Conservation (phyloP, 2,329 filamentous ascomycete genomes). For the Gnomoniopsis sp. region DNA sequence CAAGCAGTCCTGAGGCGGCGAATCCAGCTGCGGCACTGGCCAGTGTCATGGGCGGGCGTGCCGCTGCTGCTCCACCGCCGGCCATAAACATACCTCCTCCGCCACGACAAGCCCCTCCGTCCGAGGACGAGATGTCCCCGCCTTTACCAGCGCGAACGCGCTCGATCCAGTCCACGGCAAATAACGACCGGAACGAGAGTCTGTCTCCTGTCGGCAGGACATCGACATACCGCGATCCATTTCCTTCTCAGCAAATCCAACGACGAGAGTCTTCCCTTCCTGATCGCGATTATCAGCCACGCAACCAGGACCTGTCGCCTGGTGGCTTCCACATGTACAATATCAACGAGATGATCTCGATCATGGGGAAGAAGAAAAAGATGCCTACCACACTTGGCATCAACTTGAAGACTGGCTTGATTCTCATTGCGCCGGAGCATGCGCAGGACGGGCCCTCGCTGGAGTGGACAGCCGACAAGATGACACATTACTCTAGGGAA, state of each 20-base stretch:
- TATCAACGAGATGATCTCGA: conserved; percentile 95
- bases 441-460: conserved; percentile 77
- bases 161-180: conserved; percentile 32
- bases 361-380: conserved; percentile 96
- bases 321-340: conserved; percentile 93
- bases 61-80: conserved; percentile 41
- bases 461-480: conserved; percentile 91
- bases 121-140: conserved; percentile 63
- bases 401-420: conserved; percentile 81
- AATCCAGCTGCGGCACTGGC: conserved; percentile 54
- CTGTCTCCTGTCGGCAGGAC: conserved; percentile 32
- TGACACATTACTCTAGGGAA: conserved; percentile 97
- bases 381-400: conserved; percentile 97
- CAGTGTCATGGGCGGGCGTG: conserved; percentile 49
- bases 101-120: conserved; percentile 42
- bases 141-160: conserved; percentile 59
- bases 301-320: conserved; percentile 49
- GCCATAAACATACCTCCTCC: conserved; percentile 56
- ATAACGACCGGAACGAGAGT: conserved; percentile 26
- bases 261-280: conserved; percentile 25
- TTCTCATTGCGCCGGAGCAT: conserved; percentile 87
- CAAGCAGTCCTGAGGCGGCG: conserved; percentile 32
- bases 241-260: conserved; percentile 22
- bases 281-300: conserved; percentile 25
- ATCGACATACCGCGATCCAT: conserved; percentile 15